Evolutionary conservation across 371 early-diverging fungal genomes (phyloP), one percentile per base, ranked within the genome.

Genomic region (Mortierella sp.): DNA sequence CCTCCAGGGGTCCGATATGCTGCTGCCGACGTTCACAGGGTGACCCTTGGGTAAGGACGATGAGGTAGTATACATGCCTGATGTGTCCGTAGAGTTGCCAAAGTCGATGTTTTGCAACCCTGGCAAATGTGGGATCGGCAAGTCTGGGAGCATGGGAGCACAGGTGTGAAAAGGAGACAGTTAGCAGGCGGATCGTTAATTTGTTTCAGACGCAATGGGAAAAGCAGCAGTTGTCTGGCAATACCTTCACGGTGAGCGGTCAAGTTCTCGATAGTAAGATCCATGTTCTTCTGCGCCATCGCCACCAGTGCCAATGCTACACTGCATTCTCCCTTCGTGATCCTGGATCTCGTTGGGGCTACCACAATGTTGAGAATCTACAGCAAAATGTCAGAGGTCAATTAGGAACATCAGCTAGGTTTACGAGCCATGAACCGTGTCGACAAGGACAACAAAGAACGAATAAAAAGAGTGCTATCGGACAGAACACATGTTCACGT

Each of bases 251-350:
- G 89, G 77, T 91, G 91, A 24, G 89, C 86, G 13, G 86, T 79
- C 10, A 93, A 75, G 71, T 88, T 90, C 40, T 92, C 93, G 61
- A 92, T 83, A 10, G 82, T 87, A 10, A 89, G 82, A 87, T 93
- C 91, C 92, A 95, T 94, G 86, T 93, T 93, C 81, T 95, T 94
- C 82, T 96, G 96, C 8, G 94, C 95, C 77, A 95, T 89, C 31
- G 93, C 94, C 5, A 93, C 86, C 54, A 95, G 87, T 1, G 95
- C 95, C 59, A 95, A 80, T 5, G 93, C 93, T 59, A 93, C 88
- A 74, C 94, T 92, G 81, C 95, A 95, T 85, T 94, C 95, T 57
- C 90, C 88, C 43, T 90, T 92, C 44, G 92, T 92, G 70, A 93
- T 88, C 80, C 92, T 89, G 46, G 89, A 88, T 3, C 89, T 82